Percentiles rank a stretch among this genome's conserved stretches.
Evolutionary conservation across 2,329 filamentous ascomycete genomes (phyloP).

Genomic region (Aspergillus persii): DNA sequence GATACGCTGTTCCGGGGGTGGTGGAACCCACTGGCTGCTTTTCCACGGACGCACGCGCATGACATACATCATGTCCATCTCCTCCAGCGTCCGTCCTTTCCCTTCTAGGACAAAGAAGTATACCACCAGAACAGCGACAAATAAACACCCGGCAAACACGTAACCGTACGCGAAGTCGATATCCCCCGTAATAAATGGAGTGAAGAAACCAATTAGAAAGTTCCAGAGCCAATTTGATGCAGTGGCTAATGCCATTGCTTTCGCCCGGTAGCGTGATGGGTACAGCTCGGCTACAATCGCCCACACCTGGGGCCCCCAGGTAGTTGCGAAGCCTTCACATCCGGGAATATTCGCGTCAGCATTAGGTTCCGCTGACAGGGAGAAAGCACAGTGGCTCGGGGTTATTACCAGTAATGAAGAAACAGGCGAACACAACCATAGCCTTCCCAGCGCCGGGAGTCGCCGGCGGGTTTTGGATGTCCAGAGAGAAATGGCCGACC

Average conservation of each 20-base stretch:
- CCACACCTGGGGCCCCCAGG: conserved; percentile 63
- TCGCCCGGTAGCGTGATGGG: conserved; percentile 56
- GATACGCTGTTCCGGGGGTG: too few species aligned
- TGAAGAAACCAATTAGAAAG: conserved; percentile 72
- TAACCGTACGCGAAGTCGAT: conserved; percentile 75
- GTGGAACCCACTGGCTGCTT: conserved; percentile 34
- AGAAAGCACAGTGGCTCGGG: too few species aligned
- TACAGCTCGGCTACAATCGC: conserved; percentile 45
- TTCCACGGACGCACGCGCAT: conserved; percentile 59
- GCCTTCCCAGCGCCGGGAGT: conserved; percentile 56
- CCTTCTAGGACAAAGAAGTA: conserved; percentile 74
- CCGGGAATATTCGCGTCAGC: too few species aligned
- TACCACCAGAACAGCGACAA: conserved; percentile 59
- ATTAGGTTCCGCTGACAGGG: too few species aligned
- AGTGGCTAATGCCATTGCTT: conserved; percentile 72
- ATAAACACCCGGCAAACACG: conserved; percentile 71
- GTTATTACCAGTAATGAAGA: conserved; percentile 60
- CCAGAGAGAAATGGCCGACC: conserved; percentile 49
- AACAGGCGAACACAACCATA: conserved; percentile 66
- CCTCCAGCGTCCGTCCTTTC: conserved; percentile 67
- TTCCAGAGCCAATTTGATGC: conserved; percentile 74
- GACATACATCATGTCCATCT: conserved; percentile 75
- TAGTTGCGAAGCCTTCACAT: conserved; percentile 25
- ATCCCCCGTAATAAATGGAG: conserved; percentile 68
- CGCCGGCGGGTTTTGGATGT: conserved; percentile 43